phyloP scores from a whole-genome alignment of 139 green algal genomes.

The Closterium sp. region DNA sequence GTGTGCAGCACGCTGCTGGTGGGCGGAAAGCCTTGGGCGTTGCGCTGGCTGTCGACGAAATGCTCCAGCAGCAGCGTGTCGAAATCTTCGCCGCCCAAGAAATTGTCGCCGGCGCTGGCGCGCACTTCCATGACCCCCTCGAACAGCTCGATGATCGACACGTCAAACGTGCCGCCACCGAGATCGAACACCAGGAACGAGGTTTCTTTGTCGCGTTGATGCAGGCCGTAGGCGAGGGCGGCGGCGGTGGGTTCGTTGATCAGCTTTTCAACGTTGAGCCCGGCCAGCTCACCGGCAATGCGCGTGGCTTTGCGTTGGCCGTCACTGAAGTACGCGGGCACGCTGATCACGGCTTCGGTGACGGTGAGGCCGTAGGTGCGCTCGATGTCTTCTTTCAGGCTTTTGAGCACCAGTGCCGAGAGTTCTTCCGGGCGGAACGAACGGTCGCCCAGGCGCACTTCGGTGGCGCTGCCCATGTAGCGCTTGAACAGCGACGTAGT shows the following conservation, averaged over 20 bases:
- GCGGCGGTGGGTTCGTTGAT: constrained; percentile 57
- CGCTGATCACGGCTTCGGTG: constrained; percentile 52
- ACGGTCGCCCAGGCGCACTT: too few species aligned
- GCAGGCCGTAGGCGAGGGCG: constrained; percentile 45
- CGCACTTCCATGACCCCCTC: constrained; percentile 99
- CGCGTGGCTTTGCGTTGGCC: constrained; percentile 44
- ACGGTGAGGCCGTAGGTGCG: constrained; percentile 11
- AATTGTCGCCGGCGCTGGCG: constrained; percentile 92
- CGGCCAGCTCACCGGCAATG: constrained; percentile 65
- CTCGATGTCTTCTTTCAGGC: not conserved
- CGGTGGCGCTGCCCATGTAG: too few species aligned
- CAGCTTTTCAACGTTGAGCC: constrained; percentile 50
- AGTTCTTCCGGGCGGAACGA: too few species aligned
- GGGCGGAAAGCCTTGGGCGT: too few species aligned
- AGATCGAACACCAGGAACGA: constrained; percentile 80
- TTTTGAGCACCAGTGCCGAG: not conserved
- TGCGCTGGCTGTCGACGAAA: too few species aligned
- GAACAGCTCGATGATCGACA: constrained; percentile 73
- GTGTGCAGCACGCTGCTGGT: too few species aligned
- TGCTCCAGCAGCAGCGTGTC: constrained; percentile 59
- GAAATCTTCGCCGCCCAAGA: constrained; percentile 97
- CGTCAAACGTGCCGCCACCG: constrained; percentile 51
- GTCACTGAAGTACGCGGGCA: constrained; percentile 59
- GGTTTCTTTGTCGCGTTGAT: constrained; percentile 71
- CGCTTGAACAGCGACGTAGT: too few species aligned